Evolutionary conservation across 1,139 yeast genomes (phyloP), one percentile per base, ranked within the genome.

Genomic region (Suhomyces kunorum): DNA sequence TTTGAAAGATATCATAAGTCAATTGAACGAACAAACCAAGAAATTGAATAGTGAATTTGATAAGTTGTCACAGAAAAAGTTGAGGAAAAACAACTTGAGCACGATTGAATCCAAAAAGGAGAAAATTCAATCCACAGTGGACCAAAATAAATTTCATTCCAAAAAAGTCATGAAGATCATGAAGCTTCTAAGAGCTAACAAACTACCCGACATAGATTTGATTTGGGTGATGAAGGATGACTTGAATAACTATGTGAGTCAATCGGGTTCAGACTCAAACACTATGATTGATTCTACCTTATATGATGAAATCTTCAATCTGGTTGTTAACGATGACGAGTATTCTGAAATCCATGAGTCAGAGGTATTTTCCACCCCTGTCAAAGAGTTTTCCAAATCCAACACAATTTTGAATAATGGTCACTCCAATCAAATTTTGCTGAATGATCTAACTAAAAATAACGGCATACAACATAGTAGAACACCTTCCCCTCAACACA

Each of bases 101-200:
- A 60, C 63, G 3, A 59, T 68, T 28, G 78, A 72, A 46, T 66
- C 66, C 36, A 66, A 71, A 39, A 71, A 71, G 54, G 75, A 68
- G 39, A 74, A 71, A 47, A 61, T 72, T 34, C 73, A 68, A 43
- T 42, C 53, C n/a, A 65, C 63, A 31, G 57, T 62, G 34, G 56
- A 56, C 25, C 60, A 60, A 32, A 65, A 71, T 42, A 64, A 61
- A 44, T 71, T 71, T 46, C 77, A 72, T 47, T 58, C 64, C 24
- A 71, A 67, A 39, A 67, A 66, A 43, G 56, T 71, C 28, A 61
- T 63, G 43, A 58, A 58, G 22, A 54, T 68, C 26, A 63, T 70
- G 35, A 59, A 56, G 37, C 55, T 55, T 35, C 54, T 72, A 42
- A 68, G 61, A 45, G 54, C 56, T 15, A 56, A 56, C 28, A 63